These are phyloP conservation scores for Flammula alnicola DNA, from an alignment of 1,284 basidiomycete genomes.

Conservation along the genomic window DNA sequence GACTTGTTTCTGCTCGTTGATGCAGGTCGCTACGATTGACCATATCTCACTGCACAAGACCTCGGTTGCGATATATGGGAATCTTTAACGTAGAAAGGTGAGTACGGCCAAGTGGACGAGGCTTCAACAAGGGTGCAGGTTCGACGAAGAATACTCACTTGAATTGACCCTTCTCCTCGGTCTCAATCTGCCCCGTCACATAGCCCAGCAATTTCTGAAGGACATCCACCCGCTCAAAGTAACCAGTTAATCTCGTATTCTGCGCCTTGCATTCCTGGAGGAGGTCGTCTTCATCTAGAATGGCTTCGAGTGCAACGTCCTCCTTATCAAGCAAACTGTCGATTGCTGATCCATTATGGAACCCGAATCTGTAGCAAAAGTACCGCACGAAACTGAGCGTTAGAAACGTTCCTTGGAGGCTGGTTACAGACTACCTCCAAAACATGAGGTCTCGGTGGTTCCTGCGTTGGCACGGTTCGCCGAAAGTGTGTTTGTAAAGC, in stretches of 20 bases:
- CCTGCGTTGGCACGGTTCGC: slow-evolving; percentile 20
- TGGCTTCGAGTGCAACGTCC: slow-evolving; percentile 84
- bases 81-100: slow-evolving; percentile 55
- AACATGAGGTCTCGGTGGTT: slow-evolving; percentile 40
- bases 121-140: slow-evolving; percentile 8
- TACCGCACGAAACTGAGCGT: slow-evolving; percentile 26
- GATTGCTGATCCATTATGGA: slow-evolving; percentile 82
- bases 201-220: slow-evolving; percentile 82
- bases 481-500: slow-evolving; percentile 16
- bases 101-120: slow-evolving; percentile 10
- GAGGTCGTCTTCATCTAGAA: slow-evolving; percentile 94
- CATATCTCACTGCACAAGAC: slow-evolving; percentile 96
- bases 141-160: slow-evolving; percentile 57
- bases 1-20: slow-evolving; percentile 73
- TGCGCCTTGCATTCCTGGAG: slow-evolving; percentile 96
- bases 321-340: slow-evolving; percentile 85
- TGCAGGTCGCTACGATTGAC: slow-evolving; percentile 90
- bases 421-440: slow-evolving; percentile 46
- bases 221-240: slow-evolving; percentile 82
- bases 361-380: slow-evolving; percentile 71
- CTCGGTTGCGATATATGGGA: slow-evolving; percentile 94
- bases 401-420: slow-evolving; percentile 26
- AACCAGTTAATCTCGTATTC: slow-evolving; percentile 87
- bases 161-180: slow-evolving; percentile 74
- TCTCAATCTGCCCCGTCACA: slow-evolving; percentile 85